Evolutionary conservation across 2,329 filamentous ascomycete species (phyloP).

Genomic region (Colletotrichum cuscutae): DNA sequence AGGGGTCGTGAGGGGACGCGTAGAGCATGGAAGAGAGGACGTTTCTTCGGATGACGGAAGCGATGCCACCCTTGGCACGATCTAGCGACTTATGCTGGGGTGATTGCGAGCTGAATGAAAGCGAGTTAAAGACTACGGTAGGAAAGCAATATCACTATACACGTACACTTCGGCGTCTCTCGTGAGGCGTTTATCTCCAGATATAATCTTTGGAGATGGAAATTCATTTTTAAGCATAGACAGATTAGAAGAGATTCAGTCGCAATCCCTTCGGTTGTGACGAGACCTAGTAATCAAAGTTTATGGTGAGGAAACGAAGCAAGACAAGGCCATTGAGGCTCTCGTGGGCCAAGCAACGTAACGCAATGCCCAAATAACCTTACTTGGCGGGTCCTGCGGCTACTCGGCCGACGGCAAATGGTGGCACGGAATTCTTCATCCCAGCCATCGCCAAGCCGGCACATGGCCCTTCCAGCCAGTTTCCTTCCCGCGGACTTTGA

Average conservation of each 20-base stretch:
- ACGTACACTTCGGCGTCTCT: too few species aligned
- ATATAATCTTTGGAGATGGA: background rate
- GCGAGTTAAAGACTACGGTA: too few species aligned
- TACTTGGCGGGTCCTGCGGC: conserved; percentile 22
- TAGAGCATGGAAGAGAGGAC: background rate
- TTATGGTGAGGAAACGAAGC: background rate
- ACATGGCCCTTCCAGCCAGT: background rate
- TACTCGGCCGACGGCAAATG: background rate
- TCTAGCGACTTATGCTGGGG: background rate
- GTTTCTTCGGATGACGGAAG: conserved; percentile 8
- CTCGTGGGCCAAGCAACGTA: background rate
- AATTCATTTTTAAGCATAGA: too few species aligned
- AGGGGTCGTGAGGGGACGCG: background rate
- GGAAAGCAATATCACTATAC: too few species aligned
- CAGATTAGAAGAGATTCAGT: too few species aligned
- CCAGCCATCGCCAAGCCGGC: conserved; percentile 2
- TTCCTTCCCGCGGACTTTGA: too few species aligned
- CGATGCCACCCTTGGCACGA: background rate
- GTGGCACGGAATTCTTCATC: background rate
- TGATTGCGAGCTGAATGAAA: too few species aligned
- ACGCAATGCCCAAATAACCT: conserved; percentile 20
- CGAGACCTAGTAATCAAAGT: background rate
- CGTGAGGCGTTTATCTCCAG: background rate
- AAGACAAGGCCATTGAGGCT: background rate
- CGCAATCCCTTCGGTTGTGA: background rate